Conservation (phyloP, 208 protist genomes). For the Leishmania tropica region DNA sequence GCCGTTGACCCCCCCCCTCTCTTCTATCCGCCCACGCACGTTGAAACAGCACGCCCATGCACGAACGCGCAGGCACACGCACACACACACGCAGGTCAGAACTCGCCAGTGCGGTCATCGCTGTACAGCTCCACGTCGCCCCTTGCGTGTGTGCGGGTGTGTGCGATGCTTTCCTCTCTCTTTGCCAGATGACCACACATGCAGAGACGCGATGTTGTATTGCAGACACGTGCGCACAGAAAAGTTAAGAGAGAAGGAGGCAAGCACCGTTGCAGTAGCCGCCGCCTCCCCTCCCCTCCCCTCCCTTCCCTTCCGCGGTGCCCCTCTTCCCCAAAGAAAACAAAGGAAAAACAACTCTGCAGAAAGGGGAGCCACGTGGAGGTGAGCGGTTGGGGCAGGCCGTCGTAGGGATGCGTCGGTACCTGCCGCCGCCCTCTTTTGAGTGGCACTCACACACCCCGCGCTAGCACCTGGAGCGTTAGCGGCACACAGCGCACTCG, state of each 20-base stretch:
- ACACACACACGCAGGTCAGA: background rate
- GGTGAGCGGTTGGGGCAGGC: background rate
- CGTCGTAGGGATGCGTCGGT: background rate
- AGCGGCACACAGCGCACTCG: background rate
- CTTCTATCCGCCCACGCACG: background rate
- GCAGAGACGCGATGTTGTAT: background rate
- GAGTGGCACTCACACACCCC: background rate
- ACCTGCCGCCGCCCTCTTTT: background rate
- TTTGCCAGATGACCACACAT: background rate
- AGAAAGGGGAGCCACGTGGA: background rate
- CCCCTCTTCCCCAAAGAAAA: background rate
- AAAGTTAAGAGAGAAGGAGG: background rate
- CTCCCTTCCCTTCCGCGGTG: background rate
- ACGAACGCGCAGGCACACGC: background rate
- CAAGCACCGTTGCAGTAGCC: background rate
- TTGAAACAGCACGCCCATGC: background rate
- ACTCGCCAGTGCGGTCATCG: background rate
- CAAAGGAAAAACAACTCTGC: background rate
- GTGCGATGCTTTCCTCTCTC: background rate
- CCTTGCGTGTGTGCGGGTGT: background rate
- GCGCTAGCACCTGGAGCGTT: background rate
- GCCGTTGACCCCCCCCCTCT: too few species aligned
- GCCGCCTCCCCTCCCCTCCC: background rate
- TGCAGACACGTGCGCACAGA: background rate
- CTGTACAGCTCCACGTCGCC: background rate